These are phyloP conservation scores for Boletus tomentosulus DNA, from an alignment of 768 basidiomycete genomes.

Conservation along the genomic window DNA sequence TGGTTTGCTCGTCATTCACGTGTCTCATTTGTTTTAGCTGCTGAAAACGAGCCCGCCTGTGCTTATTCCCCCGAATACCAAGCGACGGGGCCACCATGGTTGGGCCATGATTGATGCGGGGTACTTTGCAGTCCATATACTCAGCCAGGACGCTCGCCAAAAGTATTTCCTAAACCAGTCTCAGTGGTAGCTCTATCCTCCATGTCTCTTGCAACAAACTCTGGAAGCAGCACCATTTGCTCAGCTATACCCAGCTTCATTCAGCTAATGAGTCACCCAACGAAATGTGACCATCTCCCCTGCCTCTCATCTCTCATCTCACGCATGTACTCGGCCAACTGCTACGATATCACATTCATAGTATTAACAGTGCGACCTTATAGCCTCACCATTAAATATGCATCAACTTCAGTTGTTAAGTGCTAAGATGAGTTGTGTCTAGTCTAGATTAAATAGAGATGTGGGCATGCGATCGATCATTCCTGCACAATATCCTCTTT, in stretches of 20 bases:
- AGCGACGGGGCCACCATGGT: slow-evolving; percentile 57
- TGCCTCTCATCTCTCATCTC: no score
- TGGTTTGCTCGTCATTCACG: not conserved
- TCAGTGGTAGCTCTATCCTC: slow-evolving; percentile 22
- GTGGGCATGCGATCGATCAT: slow-evolving; percentile 21
- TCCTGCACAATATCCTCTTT: slow-evolving; percentile 96
- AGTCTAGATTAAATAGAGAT: slow-evolving; percentile 8
- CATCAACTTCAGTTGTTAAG: not conserved
- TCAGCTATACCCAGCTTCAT: no score
- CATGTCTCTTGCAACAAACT: no score
- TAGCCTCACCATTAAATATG: not conserved
- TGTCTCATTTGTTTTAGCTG: slow-evolving; percentile 41
- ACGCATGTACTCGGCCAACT: no score
- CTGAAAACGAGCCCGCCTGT: slow-evolving; percentile 55
- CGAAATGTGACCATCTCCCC: no score
- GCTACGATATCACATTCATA: no score
- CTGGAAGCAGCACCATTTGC: no score
- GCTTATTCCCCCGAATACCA: slow-evolving; percentile 58
- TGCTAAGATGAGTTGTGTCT: slow-evolving; percentile 4
- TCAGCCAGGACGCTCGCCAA: slow-evolving; percentile 61
- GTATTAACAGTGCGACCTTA: no score
- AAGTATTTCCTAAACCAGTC: slow-evolving; percentile 52
- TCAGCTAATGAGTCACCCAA: no score
- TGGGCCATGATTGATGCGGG: slow-evolving; percentile 87
- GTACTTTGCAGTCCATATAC: slow-evolving; percentile 72